Percentiles rank a stretch among this genome's conserved stretches.
These are phyloP conservation scores for Boeremia lycopersici DNA, from an alignment of 2,329 filamentous ascomycete genomes.

Conservation along the genomic window DNA sequence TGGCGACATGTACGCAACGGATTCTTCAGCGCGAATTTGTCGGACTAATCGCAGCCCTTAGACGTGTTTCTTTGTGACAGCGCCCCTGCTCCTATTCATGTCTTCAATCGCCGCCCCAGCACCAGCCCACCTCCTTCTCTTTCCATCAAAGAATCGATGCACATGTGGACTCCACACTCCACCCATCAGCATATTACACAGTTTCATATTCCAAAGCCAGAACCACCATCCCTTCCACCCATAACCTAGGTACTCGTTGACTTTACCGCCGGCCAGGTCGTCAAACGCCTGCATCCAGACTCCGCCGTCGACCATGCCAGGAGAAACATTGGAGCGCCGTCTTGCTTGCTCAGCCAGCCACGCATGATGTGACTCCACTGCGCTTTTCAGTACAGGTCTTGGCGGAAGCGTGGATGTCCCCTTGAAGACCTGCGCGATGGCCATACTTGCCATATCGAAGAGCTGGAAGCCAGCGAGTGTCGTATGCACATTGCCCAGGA, in stretches of 20 bases:
- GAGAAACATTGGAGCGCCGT: conserved; percentile 41
- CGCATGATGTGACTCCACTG: conserved; percentile 18
- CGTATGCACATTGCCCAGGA: conserved; percentile 47
- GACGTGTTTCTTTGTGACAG: not conserved
- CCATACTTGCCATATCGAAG: conserved; percentile 54
- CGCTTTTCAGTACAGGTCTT: conserved; percentile 36
- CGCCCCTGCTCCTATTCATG: conserved; percentile 21
- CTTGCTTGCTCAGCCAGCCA: conserved; percentile 43
- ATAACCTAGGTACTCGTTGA: conserved; percentile 52
- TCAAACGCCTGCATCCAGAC: conserved; percentile 51
- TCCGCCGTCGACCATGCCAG: conserved; percentile 23
- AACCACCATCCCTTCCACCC: conserved; percentile 51
- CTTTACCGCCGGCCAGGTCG: conserved; percentile 50
- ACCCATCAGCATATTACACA: conserved; percentile 49
- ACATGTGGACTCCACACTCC: conserved; percentile 52
- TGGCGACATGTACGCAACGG: too few species aligned
- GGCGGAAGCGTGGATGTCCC: conserved; percentile 49
- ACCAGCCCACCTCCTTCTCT: conserved; percentile 50
- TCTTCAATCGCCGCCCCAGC: conserved; percentile 47
- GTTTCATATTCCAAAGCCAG: conserved; percentile 48
- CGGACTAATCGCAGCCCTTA: not conserved
- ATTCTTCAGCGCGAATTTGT: too few species aligned
- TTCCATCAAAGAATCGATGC: conserved; percentile 50
- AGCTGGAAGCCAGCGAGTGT: conserved; percentile 40
- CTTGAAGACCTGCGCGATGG: conserved; percentile 54